Conservation (phyloP, 768 basidiomycete genomes). For the Mycena leptocephala region DNA sequence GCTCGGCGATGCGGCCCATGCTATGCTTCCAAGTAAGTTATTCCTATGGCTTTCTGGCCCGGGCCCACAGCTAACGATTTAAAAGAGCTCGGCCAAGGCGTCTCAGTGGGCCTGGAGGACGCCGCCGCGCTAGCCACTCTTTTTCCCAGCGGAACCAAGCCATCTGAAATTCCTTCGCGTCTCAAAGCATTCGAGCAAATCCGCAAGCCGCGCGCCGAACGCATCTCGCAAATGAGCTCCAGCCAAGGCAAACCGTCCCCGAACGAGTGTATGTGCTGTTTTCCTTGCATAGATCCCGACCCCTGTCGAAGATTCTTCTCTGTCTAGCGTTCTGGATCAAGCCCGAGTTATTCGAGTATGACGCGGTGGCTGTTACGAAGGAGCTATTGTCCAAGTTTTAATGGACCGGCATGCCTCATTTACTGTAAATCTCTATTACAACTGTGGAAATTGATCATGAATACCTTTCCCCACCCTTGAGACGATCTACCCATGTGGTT, state of each 20-base stretch:
- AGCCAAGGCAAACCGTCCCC: background rate
- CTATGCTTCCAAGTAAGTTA: conserved; percentile 14
- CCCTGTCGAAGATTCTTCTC: background rate
- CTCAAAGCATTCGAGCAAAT: background rate
- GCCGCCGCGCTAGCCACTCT: conserved; percentile 14
- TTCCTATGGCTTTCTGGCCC: background rate
- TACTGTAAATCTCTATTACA: too few species aligned
- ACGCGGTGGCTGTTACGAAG: background rate
- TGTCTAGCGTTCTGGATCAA: background rate
- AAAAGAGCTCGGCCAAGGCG: conserved; percentile 3
- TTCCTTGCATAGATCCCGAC: background rate
- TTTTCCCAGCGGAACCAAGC: background rate
- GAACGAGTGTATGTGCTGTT: background rate
- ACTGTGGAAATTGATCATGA: too few species aligned
- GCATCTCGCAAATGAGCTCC: conserved; percentile 11
- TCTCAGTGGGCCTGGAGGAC: conserved; percentile 20
- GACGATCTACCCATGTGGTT: too few species aligned
- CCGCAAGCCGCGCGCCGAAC: conserved; percentile 17
- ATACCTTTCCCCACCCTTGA: too few species aligned
- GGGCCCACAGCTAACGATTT: too few species aligned
- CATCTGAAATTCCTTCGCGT: background rate
- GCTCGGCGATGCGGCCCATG: conserved; percentile 25
- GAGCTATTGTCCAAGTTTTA: background rate
- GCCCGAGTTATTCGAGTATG: background rate
- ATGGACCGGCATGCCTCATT: too few species aligned